Base-by-base conservation (phyloP, 805 yeast species). In the Starmerella bombi region DNA sequence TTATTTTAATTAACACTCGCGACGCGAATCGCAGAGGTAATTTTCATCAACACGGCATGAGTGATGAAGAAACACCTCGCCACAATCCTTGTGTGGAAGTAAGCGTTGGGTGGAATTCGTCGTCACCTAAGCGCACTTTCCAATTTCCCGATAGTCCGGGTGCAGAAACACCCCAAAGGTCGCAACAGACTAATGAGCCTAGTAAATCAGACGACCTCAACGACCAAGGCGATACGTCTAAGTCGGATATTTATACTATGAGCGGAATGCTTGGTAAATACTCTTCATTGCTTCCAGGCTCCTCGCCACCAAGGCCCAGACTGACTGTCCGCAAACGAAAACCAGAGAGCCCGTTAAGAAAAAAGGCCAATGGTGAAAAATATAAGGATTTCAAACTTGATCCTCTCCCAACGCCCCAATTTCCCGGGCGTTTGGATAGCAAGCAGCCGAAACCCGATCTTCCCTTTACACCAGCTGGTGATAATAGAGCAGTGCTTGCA, bases 281-380 rank as follows among this genome's bases (percentile, higher is more conserved):
- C 34, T 33, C 50, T 10, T 30, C 32, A 2, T 21, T 47, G 15
- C 29, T 47, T 3, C 50, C 50, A 10, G 50, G 41, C 3, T 47
- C 50, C 10, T 47, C 50, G 12, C 50, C 50, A 7, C 50, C 50
- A 9, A 36, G 43, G 25, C 50, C 49, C 4, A 37, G 42, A 4
- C 18, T 25, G 10, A 38, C 23, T 9, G 23, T 39, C 3, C 37
- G 40, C 6, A 37, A 37, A 31, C 40, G 40, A 9, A 29, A 37
- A 22, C 40, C 35, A n/a, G 40, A 37, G 29, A 37, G 40, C 21
- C 40, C 40, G 5, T 14, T 37, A 19, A 28, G 12, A 20, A 7
- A 20, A 15, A 10, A 12, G 10, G 12, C 28, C 14, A 22, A 14
- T 21, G 15, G n/a, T 7, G 28, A n/a, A 5, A 12, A 33, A 22